Base-by-base conservation (phyloP, 805 yeast species). In the Ogataea naganishii region DNA sequence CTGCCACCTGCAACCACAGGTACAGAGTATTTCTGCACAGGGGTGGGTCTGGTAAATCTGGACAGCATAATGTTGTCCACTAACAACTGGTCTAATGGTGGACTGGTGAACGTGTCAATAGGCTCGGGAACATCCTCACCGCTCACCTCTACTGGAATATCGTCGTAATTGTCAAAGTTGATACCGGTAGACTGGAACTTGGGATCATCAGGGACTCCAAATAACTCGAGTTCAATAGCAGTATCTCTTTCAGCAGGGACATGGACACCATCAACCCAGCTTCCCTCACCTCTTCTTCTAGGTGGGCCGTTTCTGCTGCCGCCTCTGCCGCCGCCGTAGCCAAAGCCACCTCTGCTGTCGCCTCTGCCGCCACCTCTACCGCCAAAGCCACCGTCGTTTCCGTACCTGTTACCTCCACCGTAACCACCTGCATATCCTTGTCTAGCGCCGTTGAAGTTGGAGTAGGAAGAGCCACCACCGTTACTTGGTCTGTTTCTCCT, bases 151-250 rank as follows among this genome's bases (percentile, higher is more conserved):
- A 92, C 96, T 37, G 98, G 98, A 41, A 92, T 92, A 36, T 94
- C 97, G 58, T 92, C 99, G 62, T 92, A 92, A 69, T 84, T 86
- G 61, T 94, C 99, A 53, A 92, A 92, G 67, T 92, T 92, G 64
- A 92, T 92, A 71, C 99, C 99, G 22, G 95, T 81, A 31, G 94
- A 77, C 67, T 83, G 96, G 66, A 78, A 75, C 23, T 55, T 50
- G 46, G 85, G 69, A 49, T 78, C 94, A 32, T 78, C 84, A 31
- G 69, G 69, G 28, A 70, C 65, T 49, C 99, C 98, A 47, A 82
- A 94, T 39, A 92, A 66, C 50, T 84, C 86, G 34, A 67, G 46
- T 64, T 92, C 98, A 43, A 78, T 49, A 35, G 66, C 64, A 47
- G 72, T 74, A 58, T 82, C 80, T 41, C 62, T 68, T 33, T 76